Base-by-base conservation (phyloP, 2,329 filamentous ascomycete genomes). In the Aureobasidium melanogenum region DNA sequence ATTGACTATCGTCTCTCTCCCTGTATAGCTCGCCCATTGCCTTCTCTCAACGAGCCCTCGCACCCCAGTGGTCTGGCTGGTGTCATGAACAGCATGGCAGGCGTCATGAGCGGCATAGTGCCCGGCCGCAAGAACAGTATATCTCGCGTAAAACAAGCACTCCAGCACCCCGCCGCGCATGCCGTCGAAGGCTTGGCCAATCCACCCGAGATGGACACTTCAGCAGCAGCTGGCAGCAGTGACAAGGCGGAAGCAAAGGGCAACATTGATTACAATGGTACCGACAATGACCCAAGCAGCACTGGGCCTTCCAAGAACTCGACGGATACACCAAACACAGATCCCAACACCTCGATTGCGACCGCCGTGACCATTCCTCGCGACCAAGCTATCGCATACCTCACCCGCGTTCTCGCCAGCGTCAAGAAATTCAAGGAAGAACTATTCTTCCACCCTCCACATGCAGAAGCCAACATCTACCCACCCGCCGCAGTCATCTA, bases 401-500 rank as follows among this genome's bases (percentile, higher is more conserved):
- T 97, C 0, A 74, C 79, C 1, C 88, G 90, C 63, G 92, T 87
- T 0, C 84, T 97, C 0, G 77, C 82, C 17, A 84, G 87, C 30
- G 86, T 85, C 7, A 86, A 86, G 64, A 77, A 76, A 9, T 97
- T 96, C 80, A 92, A 94, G 64, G 74, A 83, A 63, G 88, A 93
- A 67, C 82, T 93, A 0, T 79, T 81, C 0, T 86, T 88, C 73
- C 77, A 78, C 1, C 77, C 85, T 0, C 66, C 73, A 0, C 85
- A 88, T 67, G 82, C 85, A 17, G 73, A 75, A 0, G 71, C 79
- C n/a, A 96, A 96, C 70, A 71, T 73, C 0, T 97, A 97, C 69
- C 92, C 92, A 2, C 92, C 93, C 0, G 79, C 89, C 14, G 86
- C 89, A 0, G 82, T 96, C 50, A 83, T 97, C 9, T 97, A 96